phyloP scores from a whole-genome alignment of 768 basidiomycete species.

The Boletus pseudo-olivaceus region DNA sequence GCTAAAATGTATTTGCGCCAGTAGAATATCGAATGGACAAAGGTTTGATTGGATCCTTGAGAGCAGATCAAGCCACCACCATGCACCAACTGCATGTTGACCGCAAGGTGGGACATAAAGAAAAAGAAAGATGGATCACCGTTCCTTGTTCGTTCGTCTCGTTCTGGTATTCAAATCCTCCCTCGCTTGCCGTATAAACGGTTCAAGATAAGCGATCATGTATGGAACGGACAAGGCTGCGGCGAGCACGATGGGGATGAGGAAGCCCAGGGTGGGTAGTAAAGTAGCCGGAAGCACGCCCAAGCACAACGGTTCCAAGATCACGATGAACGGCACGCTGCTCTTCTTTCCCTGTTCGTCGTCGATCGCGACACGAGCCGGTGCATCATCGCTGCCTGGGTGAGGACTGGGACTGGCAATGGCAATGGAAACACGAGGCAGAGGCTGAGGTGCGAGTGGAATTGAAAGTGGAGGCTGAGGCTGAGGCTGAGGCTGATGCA shows the following conservation, averaged over 20 bases:
- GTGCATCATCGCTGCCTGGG: constrained; percentile 8
- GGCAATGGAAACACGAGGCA: neutral
- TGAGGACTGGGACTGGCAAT: neutral
- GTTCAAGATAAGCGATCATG: constrained; percentile 20
- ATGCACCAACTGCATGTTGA: constrained; percentile 27
- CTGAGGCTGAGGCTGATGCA: too few relatives aligned
- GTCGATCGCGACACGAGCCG: neutral
- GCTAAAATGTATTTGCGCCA: neutral
- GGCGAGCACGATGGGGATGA: constrained; percentile 27
- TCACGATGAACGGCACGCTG: constrained; percentile 47
- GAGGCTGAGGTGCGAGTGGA: neutral
- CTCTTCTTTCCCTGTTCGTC: neutral
- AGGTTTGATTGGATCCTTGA: neutral
- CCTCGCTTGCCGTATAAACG: constrained; percentile 22
- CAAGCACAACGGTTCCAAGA: constrained; percentile 58
- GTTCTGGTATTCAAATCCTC: constrained; percentile 13
- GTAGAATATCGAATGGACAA: neutral
- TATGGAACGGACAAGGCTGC: constrained; percentile 20
- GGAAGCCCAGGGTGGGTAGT: constrained; percentile 30
- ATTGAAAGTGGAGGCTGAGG: neutral
- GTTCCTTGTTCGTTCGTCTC: constrained; percentile 14
- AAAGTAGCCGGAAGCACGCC: constrained; percentile 57
- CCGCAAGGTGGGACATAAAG: neutral
- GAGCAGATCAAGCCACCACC: constrained; percentile 15
- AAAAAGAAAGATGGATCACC: constrained; percentile 9